These are phyloP conservation scores for Polytolypa hystricis DNA, from an alignment of 2,329 filamentous ascomycete genomes.

Conservation along the genomic window DNA sequence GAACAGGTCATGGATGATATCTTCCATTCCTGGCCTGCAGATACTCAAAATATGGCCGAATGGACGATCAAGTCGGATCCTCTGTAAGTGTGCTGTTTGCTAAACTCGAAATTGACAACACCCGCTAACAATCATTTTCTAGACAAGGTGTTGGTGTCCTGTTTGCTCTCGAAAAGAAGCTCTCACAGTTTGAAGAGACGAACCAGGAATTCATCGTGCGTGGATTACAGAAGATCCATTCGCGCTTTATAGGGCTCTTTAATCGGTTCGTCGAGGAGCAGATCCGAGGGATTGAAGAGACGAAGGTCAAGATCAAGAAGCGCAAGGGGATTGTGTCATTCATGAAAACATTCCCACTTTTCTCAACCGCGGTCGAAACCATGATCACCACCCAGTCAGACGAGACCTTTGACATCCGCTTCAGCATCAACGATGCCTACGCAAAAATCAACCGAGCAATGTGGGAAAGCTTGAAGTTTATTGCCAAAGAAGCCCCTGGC, in stretches of 20 bases:
- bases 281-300: slow-evolving; percentile 90
- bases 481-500: slow-evolving; percentile 59
- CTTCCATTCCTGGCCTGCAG: slow-evolving; percentile 68
- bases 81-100: slow-evolving; percentile 49
- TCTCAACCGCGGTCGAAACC: slow-evolving; percentile 71
- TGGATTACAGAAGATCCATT: slow-evolving; percentile 67
- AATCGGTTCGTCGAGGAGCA: slow-evolving; percentile 88
- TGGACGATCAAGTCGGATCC: slow-evolving; percentile 75
- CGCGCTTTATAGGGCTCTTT: slow-evolving; percentile 63
- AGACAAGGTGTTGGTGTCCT: slow-evolving; percentile 86
- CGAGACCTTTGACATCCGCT: slow-evolving; percentile 55
- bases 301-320: slow-evolving; percentile 98
- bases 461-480: slow-evolving; percentile 95
- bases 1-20: slow-evolving; percentile 82
- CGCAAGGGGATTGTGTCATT: slow-evolving; percentile 93
- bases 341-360: slow-evolving; percentile 84
- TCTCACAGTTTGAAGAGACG: slow-evolving; percentile 69
- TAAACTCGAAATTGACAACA: slow-evolving; percentile 14
- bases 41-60: slow-evolving; percentile 68
- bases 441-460: slow-evolving; percentile 82
- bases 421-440: slow-evolving; percentile 77
- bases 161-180: slow-evolving; percentile 66
- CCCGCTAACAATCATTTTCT: slow-evolving; percentile 13
- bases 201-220: slow-evolving; percentile 86
- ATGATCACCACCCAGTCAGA: slow-evolving; percentile 53